Conservation (phyloP, 768 basidiomycete species). For the Xerocomus potaroensis region DNA sequence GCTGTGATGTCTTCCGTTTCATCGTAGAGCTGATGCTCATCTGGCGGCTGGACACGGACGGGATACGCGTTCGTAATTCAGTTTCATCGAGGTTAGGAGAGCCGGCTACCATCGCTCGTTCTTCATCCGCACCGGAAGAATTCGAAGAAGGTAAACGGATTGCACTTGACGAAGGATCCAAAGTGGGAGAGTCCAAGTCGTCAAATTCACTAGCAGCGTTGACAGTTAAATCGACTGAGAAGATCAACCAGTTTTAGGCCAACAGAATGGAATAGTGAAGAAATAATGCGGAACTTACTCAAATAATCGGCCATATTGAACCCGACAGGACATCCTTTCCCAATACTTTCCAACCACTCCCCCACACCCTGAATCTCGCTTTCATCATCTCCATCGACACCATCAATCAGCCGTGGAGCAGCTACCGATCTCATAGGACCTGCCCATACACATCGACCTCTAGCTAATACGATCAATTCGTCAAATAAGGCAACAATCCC, state of each 20-base stretch:
- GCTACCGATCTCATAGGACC: conserved; percentile 24
- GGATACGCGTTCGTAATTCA: conserved; percentile 43
- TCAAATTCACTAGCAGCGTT: conserved; percentile 43
- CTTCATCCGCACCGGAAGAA: conserved; percentile 58
- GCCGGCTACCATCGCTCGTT: conserved; percentile 51
- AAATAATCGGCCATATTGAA: conserved; percentile 98
- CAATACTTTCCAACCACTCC: conserved; percentile 74
- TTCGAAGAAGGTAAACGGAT: conserved; percentile 35
- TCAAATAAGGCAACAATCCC: conserved; percentile 98
- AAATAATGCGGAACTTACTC: conserved; percentile 50
- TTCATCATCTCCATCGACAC: conserved; percentile 8
- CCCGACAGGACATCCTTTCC: conserved; percentile 82
- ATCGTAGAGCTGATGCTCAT: conserved; percentile 50
- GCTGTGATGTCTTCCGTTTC: conserved; percentile 68
- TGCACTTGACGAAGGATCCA: conserved; percentile 19
- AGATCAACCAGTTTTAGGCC: conserved; percentile 3
- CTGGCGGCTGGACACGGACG: conserved; percentile 28
- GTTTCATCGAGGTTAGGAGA: conserved; percentile 44
- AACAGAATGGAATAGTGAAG: neutral
- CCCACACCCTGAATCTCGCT: conserved; percentile 25
- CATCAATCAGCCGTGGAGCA: conserved; percentile 5
- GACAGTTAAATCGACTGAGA: conserved; percentile 68
- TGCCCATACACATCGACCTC: conserved; percentile 54
- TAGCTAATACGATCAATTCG: conserved; percentile 79
- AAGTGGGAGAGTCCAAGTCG: conserved; percentile 34